These are phyloP conservation scores for Dunaliella sp. DNA, from an alignment of 139 green algal genomes.

Conservation along the genomic window DNA sequence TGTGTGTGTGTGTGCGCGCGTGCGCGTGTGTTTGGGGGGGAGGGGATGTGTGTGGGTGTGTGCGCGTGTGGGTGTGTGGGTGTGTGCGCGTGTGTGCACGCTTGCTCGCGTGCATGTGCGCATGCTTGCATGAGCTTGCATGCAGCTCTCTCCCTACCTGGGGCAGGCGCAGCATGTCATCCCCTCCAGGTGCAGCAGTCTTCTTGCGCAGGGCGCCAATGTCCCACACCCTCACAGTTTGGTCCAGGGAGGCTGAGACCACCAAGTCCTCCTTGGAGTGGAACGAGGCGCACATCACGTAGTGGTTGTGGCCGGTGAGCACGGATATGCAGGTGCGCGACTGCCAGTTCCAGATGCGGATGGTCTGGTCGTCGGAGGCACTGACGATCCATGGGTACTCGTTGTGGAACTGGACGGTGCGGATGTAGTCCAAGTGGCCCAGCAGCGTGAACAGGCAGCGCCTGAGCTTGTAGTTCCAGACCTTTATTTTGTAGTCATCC, in stretches of 20 bases:
- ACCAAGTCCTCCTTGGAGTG: conserved; percentile 96
- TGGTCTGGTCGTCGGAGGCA: conserved; percentile 98
- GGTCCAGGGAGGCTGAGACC: conserved; percentile 91
- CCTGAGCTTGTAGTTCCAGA: conserved; percentile 98
- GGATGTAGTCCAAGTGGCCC: conserved; percentile 99
- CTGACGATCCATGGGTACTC: conserved; percentile 98
- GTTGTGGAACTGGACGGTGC: conserved; percentile 92
- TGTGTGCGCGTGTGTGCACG: neutral
- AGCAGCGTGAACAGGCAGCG: conserved; percentile 98
- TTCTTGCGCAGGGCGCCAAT: conserved; percentile 96
- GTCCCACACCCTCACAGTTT: conserved; percentile 98
- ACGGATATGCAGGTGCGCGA: conserved; percentile 92
- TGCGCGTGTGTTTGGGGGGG: neutral
- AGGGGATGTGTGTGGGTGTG: neutral
- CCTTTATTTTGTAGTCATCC: conserved; percentile 90
- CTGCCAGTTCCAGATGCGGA: conserved; percentile 99
- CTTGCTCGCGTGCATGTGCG: neutral
- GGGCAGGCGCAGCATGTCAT: conserved; percentile 81
- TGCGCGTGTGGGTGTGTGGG: neutral
- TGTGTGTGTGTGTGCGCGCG: neutral
- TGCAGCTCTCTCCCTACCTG: conserved; percentile 52
- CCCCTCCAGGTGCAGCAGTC: conserved; percentile 75
- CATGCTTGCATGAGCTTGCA: neutral
- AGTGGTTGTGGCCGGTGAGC: conserved; percentile 99
- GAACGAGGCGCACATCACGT: conserved; percentile 99